phyloP scores from a whole-genome alignment of 2,329 filamentous ascomycete species.

The Scortechinia acanthostroma region DNA sequence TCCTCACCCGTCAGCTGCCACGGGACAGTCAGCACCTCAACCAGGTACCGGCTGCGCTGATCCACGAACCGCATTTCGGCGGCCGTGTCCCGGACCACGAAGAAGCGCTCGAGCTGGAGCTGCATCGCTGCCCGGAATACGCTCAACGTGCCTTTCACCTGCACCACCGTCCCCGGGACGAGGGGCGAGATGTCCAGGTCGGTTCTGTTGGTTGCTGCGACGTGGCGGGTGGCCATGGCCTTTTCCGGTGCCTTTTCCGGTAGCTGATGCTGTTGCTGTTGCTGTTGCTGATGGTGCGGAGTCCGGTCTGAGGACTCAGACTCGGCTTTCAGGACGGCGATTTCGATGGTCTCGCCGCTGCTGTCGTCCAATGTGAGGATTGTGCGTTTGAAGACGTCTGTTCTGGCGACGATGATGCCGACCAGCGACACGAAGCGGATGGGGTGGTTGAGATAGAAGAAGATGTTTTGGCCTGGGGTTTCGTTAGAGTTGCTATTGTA shows the following conservation, averaged over 20 bases:
- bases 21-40: constrained; percentile 37
- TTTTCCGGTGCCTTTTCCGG: constrained; percentile 16
- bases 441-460: constrained; percentile 10
- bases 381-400: constrained; percentile 33
- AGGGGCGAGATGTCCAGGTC: constrained; percentile 26
- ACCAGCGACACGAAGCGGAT: background rate
- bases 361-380: constrained; percentile 52
- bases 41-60: constrained; percentile 36
- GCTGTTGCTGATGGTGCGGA: constrained; percentile 6
- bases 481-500: too few species aligned
- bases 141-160: constrained; percentile 46
- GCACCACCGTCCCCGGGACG: constrained; percentile 34
- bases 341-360: constrained; percentile 47
- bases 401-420: constrained; percentile 27
- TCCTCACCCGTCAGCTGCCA: constrained; percentile 39
- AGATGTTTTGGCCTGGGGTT: constrained; percentile 39
- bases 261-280: background rate
- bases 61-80: constrained; percentile 45
- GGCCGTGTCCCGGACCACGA: constrained; percentile 36
- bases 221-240: constrained; percentile 15
- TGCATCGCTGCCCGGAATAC: constrained; percentile 40
- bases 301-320: constrained; percentile 18
- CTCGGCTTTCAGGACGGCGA: constrained; percentile 31
- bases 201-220: constrained; percentile 13
- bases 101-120: constrained; percentile 42